Evolutionary conservation across 805 yeast genomes (phyloP).

Genomic region (Starmerella apis): DNA sequence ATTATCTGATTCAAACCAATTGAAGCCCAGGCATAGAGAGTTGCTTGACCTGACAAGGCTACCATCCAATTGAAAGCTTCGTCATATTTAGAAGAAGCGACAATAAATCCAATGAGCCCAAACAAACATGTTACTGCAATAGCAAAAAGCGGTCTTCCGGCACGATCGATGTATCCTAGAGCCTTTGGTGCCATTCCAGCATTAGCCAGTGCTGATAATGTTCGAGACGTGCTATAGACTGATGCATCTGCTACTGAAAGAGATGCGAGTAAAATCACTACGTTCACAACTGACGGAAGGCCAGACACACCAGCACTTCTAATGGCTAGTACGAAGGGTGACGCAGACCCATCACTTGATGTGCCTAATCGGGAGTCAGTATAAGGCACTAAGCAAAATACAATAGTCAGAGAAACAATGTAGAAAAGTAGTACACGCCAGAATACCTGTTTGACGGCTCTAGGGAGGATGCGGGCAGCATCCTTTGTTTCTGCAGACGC

Average conservation of each 20-base stretch:
- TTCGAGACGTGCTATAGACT: slow-evolving; percentile 57
- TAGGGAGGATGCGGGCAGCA: slow-evolving; percentile 58
- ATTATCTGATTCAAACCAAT: slow-evolving; percentile 58
- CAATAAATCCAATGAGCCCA: slow-evolving; percentile 46
- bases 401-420: slow-evolving; percentile 46
- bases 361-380: slow-evolving; percentile 40
- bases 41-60: slow-evolving; percentile 63
- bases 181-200: slow-evolving; percentile 53
- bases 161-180: slow-evolving; percentile 54
- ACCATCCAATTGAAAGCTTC: slow-evolving; percentile 60
- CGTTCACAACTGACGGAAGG: slow-evolving; percentile 58
- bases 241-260: slow-evolving; percentile 62
- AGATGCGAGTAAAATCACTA: slow-evolving; percentile 54
- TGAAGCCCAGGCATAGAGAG: slow-evolving; percentile 69
- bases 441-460: slow-evolving; percentile 70
- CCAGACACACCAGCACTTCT: slow-evolving; percentile 52
- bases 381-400: slow-evolving; percentile 63
- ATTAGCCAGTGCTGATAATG: slow-evolving; percentile 57
- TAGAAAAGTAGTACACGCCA: slow-evolving; percentile 72
- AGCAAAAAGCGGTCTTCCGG: slow-evolving; percentile 62
- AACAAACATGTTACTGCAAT: slow-evolving; percentile 36
- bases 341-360: slow-evolving; percentile 49
- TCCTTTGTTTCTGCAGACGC: slow-evolving; percentile 67
- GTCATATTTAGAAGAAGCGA: slow-evolving; percentile 42
- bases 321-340: slow-evolving; percentile 64